These are phyloP conservation scores for Kwoniella dendrophila DNA, from an alignment of 768 basidiomycete genomes.

Conservation along the genomic window DNA sequence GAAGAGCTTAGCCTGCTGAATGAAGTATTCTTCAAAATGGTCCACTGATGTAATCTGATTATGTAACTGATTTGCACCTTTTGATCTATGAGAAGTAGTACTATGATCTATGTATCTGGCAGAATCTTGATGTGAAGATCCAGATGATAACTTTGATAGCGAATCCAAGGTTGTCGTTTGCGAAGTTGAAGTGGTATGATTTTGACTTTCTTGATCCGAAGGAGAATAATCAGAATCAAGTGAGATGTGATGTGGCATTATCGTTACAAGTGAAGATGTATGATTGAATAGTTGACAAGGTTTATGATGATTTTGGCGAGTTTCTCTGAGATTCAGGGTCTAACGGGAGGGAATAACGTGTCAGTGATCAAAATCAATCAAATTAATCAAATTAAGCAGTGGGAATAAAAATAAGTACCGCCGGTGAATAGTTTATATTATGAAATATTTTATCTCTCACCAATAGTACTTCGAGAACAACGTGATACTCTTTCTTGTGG, in stretches of 20 bases:
- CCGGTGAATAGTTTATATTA: too few relatives aligned
- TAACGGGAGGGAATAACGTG: too few relatives aligned
- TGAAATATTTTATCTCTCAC: too few relatives aligned
- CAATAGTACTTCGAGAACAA: too few relatives aligned
- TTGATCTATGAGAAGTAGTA: too few relatives aligned
- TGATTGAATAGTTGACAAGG: neutral
- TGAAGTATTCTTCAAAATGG: conserved; percentile 38
- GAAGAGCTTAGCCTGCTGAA: conserved; percentile 41
- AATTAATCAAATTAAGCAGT: too few relatives aligned
- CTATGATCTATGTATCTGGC: too few relatives aligned
- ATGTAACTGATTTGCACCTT: neutral
- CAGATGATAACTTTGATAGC: too few relatives aligned
- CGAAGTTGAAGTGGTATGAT: too few relatives aligned
- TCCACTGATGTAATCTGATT: neutral
- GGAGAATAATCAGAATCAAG: neutral
- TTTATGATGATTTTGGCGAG: neutral
- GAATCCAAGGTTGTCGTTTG: neutral
- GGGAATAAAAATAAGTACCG: too few relatives aligned
- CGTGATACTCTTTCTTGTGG: too few relatives aligned
- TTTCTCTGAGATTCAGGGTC: neutral
- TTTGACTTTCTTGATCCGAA: neutral
- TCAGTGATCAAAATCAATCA: too few relatives aligned
- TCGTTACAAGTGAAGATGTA: neutral
- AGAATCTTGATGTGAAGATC: neutral
- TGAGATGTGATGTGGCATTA: conserved; percentile 2